phyloP scores from a whole-genome alignment of 75 land plant genomes.

The Isoetes taiwanensis region DNA sequence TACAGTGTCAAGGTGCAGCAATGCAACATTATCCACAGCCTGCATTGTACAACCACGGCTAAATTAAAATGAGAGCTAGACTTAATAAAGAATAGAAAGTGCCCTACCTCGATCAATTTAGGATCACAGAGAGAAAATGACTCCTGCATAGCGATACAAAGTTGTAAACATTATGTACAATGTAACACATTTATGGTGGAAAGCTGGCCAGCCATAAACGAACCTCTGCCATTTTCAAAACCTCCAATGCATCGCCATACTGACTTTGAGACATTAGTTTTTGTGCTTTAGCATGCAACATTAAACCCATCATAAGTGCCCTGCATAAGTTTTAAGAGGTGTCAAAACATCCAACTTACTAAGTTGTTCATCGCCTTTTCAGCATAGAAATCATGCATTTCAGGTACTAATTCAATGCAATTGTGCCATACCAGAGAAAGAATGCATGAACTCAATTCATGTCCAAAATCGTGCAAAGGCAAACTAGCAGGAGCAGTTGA shows the following conservation, averaged over 20 bases:
- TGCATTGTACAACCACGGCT: conserved; percentile 1
- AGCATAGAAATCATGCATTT: neutral
- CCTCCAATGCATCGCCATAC: conserved; percentile 79
- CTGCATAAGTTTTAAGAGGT: conserved; percentile 18
- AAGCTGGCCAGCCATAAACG: neutral
- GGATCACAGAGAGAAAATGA: conserved; percentile 72
- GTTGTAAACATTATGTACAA: neutral
- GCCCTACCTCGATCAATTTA: conserved; percentile 65
- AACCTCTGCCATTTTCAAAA: conserved; percentile 83
- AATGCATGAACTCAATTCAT: neutral
- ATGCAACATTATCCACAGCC: conserved; percentile 75
- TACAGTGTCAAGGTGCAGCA: conserved; percentile 86
- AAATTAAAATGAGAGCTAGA: neutral
- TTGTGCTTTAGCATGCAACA: conserved; percentile 80
- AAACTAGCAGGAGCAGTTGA: neutral
- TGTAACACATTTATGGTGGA: neutral
- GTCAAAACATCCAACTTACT: neutral
- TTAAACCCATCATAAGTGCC: conserved; percentile 85
- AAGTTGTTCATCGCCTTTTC: neutral
- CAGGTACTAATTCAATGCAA: neutral
- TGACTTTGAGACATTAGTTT: conserved; percentile 30
- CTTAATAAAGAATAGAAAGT: neutral
- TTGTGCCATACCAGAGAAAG: neutral
- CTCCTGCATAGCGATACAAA: conserved; percentile 44
- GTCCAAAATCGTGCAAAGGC: neutral